Percentiles rank a stretch among this genome's conserved stretches.
These are phyloP conservation scores for Ustulina deusta DNA, from an alignment of 2,329 filamentous ascomycete genomes.

Conservation along the genomic window DNA sequence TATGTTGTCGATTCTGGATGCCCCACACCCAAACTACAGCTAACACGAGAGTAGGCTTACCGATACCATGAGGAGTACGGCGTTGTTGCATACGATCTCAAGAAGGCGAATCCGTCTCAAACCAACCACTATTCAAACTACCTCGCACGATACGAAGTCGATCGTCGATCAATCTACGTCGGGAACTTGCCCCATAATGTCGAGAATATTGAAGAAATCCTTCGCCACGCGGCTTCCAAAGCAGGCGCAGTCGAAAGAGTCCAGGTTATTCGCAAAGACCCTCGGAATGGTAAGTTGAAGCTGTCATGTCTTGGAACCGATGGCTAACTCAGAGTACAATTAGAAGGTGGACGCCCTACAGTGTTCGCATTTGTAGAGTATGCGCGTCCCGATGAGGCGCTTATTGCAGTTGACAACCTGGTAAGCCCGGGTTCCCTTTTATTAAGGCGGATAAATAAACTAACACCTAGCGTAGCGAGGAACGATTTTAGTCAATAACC, in stretches of 20 bases:
- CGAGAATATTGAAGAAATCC: conserved; percentile 43
- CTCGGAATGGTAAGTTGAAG: conserved; percentile 25
- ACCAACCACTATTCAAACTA: conserved; percentile 48
- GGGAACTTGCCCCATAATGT: conserved; percentile 48
- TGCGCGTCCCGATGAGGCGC: conserved; percentile 52
- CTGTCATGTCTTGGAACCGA: background rate
- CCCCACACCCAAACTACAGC: background rate
- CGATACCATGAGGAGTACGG: conserved; percentile 50
- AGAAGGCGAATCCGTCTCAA: conserved; percentile 46
- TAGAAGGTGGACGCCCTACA: conserved; percentile 42
- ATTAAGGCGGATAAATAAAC: conserved; percentile 10
- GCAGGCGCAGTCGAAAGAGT: conserved; percentile 49
- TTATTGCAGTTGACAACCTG: conserved; percentile 52
- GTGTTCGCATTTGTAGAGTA: conserved; percentile 58
- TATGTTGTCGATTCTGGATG: conserved; percentile 50
- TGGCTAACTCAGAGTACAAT: conserved; percentile 16
- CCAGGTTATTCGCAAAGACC: conserved; percentile 48
- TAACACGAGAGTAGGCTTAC: conserved; percentile 49
- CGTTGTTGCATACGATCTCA: conserved; percentile 51
- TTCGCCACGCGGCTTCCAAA: conserved; percentile 43
- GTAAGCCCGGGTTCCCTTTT: conserved; percentile 50
- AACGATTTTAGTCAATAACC: conserved; percentile 48
- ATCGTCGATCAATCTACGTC: conserved; percentile 53
- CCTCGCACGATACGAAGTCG: conserved; percentile 50
- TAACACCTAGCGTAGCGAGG: conserved; percentile 50